Evolutionary conservation across 2,329 filamentous ascomycete species (phyloP).

Genomic region (Aspergillus carbonarius): DNA sequence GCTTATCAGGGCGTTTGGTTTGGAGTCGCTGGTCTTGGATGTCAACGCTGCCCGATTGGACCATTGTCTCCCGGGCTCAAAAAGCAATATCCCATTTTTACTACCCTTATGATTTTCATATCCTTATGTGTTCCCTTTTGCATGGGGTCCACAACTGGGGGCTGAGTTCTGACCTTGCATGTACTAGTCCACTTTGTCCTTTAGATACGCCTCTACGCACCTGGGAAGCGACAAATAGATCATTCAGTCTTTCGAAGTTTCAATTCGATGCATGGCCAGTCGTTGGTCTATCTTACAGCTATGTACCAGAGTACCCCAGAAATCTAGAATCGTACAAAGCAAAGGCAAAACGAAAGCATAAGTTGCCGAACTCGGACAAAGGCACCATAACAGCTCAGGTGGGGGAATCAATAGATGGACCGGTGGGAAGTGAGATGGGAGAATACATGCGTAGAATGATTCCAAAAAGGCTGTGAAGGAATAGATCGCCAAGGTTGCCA

Average conservation of each 20-base stretch:
- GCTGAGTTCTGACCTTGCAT: neutral
- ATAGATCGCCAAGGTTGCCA: slow-evolving; percentile 2
- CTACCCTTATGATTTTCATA: neutral
- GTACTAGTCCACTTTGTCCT: neutral
- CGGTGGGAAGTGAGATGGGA: slow-evolving; percentile 1
- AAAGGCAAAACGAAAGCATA: slow-evolving; percentile 6
- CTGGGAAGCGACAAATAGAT: neutral
- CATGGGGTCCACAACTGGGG: neutral
- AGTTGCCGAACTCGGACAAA: slow-evolving; percentile 8
- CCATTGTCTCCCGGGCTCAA: neutral
- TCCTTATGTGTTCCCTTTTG: neutral
- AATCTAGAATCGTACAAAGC: slow-evolving; percentile 3
- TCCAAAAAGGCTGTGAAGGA: slow-evolving; percentile 11
- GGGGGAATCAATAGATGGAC: slow-evolving; percentile 12
- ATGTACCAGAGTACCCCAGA: slow-evolving; percentile 8
- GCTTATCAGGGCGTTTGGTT: slow-evolving; percentile 23
- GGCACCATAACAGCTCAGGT: slow-evolving; percentile 13
- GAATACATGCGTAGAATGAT: slow-evolving; percentile 16
- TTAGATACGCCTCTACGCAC: neutral
- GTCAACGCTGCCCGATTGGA: slow-evolving; percentile 13
- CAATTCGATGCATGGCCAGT: neutral
- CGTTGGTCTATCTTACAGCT: slow-evolving; percentile 13
- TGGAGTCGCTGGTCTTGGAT: slow-evolving; percentile 24
- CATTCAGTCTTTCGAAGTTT: neutral
- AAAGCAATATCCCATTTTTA: slow-evolving; percentile 15